A percentile compares a stretch with the other conserved stretches of the same genome.
These are phyloP conservation scores for Alternaria sp. DNA, from an alignment of 2,329 filamentous ascomycete species.

Conservation along the genomic window DNA sequence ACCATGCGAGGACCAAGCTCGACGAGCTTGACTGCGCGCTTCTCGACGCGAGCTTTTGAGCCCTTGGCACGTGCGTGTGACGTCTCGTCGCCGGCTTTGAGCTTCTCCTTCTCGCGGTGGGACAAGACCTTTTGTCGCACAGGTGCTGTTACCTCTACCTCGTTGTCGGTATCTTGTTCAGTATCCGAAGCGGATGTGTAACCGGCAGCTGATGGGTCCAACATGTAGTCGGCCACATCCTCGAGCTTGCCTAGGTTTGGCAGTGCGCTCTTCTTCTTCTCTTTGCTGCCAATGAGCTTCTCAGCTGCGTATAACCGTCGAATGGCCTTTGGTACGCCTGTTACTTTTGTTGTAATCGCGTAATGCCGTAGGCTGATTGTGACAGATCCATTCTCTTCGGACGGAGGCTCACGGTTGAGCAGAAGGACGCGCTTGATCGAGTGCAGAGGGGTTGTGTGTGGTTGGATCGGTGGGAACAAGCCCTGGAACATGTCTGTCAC, in stretches of 20 bases:
- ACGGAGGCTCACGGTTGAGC: conserved; percentile 76
- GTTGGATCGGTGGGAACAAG: conserved; percentile 94
- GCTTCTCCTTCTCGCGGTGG: conserved; percentile 58
- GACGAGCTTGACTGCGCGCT: conserved; percentile 87
- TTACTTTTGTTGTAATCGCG: conserved; percentile 88
- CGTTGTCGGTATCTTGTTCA: conserved; percentile 91
- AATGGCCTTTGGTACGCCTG: conserved; percentile 84
- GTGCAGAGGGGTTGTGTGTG: conserved; percentile 85
- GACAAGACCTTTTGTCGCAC: conserved; percentile 70
- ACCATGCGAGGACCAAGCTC: conserved; percentile 92
- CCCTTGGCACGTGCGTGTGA: conserved; percentile 46
- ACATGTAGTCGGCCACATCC: conserved; percentile 93
- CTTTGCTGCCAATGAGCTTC: conserved; percentile 69
- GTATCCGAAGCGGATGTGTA: conserved; percentile 95
- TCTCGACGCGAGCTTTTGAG: conserved; percentile 69
- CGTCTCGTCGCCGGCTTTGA: conserved; percentile 51
- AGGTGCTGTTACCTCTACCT: conserved; percentile 79
- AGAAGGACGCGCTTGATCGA: conserved; percentile 93
- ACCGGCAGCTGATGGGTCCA: conserved; percentile 77
- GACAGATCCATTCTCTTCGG: conserved; percentile 64
- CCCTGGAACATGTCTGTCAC: conserved; percentile 95
- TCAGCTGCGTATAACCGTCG: conserved; percentile 86
- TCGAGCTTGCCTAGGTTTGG: conserved; percentile 91
- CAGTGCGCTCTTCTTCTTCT: conserved; percentile 69
- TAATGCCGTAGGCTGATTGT: conserved; percentile 91